Conservation (phyloP, 352 stramenopile species). For the Phytopythium mirpurense region DNA sequence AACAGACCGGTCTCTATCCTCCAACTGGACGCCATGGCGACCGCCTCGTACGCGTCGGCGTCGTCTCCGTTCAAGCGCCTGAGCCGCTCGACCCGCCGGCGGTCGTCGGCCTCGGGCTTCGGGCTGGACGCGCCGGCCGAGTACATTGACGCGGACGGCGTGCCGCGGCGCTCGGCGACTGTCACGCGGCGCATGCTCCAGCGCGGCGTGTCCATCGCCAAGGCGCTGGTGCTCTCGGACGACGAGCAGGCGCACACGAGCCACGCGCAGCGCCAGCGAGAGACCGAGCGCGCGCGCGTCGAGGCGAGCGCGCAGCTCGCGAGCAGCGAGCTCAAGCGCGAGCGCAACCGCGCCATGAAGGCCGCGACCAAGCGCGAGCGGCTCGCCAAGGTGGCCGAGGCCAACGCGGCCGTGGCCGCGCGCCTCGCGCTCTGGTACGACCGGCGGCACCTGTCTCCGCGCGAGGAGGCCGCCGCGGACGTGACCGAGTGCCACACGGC, state of each 20-base stretch:
- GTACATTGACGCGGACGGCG: slow-evolving; percentile 39
- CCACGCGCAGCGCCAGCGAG: slow-evolving; percentile 2
- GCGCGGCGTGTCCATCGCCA: slow-evolving; percentile 29
- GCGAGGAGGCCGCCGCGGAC: slow-evolving; percentile 17
- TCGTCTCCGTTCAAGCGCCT: slow-evolving; percentile 2
- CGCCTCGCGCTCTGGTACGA: slow-evolving; percentile 29
- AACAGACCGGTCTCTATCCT: too few relatives aligned
- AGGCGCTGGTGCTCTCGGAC: slow-evolving; percentile 13
- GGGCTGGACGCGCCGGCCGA: slow-evolving; percentile 32
- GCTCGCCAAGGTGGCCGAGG: slow-evolving; percentile 24
- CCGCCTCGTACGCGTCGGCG: background rate
- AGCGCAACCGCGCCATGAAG: slow-evolving; percentile 33
- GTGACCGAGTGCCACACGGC: slow-evolving; percentile 33
- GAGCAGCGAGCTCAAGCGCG: slow-evolving; percentile 10
- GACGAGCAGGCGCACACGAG: slow-evolving; percentile 28
- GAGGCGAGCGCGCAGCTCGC: slow-evolving; percentile 6
- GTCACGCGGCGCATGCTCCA: slow-evolving; percentile 28
- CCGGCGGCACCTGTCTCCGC: slow-evolving; percentile 13
- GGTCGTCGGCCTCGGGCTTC: background rate
- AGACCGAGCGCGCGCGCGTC: background rate
- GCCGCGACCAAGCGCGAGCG: slow-evolving; percentile 22
- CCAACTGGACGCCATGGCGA: background rate
- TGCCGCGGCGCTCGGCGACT: slow-evolving; percentile 28
- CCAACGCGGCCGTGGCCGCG: slow-evolving; percentile 22
- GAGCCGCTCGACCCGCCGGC: background rate